A percentile compares a stretch with the other conserved stretches of the same genome.
phyloP scores from a whole-genome alignment of 1,284 basidiomycete species.

The Cerrena zonata region DNA sequence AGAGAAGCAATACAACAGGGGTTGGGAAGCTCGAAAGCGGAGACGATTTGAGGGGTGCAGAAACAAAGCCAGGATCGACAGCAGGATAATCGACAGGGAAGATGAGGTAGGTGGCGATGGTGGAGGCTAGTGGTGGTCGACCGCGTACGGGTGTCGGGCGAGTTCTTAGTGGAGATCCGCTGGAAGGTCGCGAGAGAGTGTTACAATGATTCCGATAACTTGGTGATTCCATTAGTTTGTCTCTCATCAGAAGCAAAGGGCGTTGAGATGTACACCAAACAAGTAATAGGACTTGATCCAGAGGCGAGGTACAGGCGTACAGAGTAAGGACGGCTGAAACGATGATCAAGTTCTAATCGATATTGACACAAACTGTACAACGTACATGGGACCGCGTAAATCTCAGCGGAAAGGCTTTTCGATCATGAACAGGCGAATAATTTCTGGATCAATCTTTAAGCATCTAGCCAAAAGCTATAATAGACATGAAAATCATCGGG shows the following conservation, averaged over 20 bases:
- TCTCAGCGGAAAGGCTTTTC: conserved; percentile 91
- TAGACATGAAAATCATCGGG: not conserved
- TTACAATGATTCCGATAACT: conserved; percentile 88
- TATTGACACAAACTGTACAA: no score
- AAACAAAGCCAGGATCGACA: not conserved
- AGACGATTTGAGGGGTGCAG: not conserved
- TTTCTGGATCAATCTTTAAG: conserved; percentile 81
- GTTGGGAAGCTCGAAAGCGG: not conserved
- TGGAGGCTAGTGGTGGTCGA: conserved; percentile 15
- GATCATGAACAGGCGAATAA: conserved; percentile 79
- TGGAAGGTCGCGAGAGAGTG: conserved; percentile 86
- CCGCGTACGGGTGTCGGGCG: conserved; percentile 78
- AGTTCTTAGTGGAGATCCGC: conserved; percentile 85
- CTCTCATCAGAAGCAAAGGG: conserved; percentile 84
- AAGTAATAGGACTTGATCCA: conserved; percentile 87
- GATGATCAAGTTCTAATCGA: not conserved
- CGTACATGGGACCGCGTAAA: conserved; percentile 95
- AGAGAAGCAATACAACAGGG: not conserved
- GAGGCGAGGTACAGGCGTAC: conserved; percentile 92
- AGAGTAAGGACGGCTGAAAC: conserved; percentile 83
- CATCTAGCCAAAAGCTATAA: conserved; percentile 91
- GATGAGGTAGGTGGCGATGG: not conserved
- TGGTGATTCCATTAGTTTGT: conserved; percentile 81
- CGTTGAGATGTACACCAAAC: conserved; percentile 92
- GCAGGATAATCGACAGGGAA: not conserved